Evolutionary conservation across 2,329 filamentous ascomycete species (phyloP).

Genomic region (Aureobasidium sp.): DNA sequence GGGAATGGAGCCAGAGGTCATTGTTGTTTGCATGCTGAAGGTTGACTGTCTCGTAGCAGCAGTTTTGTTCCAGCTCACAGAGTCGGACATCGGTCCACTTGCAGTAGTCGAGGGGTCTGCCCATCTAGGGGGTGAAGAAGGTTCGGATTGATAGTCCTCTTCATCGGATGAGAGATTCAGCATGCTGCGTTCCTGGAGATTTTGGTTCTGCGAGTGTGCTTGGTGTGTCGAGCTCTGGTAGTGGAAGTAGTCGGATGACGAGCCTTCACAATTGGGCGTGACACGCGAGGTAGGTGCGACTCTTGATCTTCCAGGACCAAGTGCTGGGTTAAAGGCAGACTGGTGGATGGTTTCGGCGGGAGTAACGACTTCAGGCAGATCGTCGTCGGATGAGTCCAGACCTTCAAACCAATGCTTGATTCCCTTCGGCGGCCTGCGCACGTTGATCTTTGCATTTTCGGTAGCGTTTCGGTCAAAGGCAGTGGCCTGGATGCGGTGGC

Average conservation of each 20-base stretch:
- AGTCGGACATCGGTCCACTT: neutral
- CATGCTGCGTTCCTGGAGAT: slow-evolving; percentile 9
- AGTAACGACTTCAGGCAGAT: slow-evolving; percentile 14
- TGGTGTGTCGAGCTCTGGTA: neutral
- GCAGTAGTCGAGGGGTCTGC: slow-evolving; percentile 1
- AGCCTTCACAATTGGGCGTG: slow-evolving; percentile 7
- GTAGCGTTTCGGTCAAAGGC: slow-evolving; percentile 30
- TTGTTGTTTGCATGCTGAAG: slow-evolving; percentile 17
- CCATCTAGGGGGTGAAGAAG: slow-evolving; percentile 13
- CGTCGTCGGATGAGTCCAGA: slow-evolving; percentile 23
- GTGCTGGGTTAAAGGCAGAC: slow-evolving; percentile 14
- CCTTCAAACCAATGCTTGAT: slow-evolving; percentile 45
- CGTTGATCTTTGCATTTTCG: slow-evolving; percentile 38
- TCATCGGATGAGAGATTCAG: slow-evolving; percentile 15
- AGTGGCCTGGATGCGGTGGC: slow-evolving; percentile 13
- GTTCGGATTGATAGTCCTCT: slow-evolving; percentile 23
- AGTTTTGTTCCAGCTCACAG: neutral
- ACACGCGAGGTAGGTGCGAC: slow-evolving; percentile 14
- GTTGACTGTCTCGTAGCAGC: slow-evolving; percentile 12
- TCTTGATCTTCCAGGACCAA: slow-evolving; percentile 14
- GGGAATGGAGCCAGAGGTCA: slow-evolving; percentile 21
- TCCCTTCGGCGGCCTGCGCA: slow-evolving; percentile 38
- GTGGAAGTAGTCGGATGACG: slow-evolving; percentile 11
- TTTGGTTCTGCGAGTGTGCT: neutral
- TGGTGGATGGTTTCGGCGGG: slow-evolving; percentile 9